phyloP scores from a whole-genome alignment of 78 protist species.

The Goniomonas avonlea region DNA sequence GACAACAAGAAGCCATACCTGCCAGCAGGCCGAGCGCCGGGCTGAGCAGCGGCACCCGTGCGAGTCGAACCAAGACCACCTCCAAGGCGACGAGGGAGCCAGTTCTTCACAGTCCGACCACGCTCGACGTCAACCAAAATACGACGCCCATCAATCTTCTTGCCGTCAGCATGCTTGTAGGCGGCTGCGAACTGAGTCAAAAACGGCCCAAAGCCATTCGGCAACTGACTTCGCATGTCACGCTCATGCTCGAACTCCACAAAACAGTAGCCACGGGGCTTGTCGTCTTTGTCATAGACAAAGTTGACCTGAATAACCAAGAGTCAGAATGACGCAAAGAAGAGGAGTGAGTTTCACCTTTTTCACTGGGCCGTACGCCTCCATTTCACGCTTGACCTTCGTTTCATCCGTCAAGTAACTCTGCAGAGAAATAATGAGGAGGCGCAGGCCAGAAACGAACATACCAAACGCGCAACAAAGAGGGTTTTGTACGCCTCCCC shows the following conservation, averaged over 20 bases:
- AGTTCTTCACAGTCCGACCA: conserved; percentile 73
- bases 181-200: too few species aligned
- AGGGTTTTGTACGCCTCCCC: conserved; percentile 34
- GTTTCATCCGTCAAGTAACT: conserved; percentile 57
- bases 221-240: conserved; percentile 77
- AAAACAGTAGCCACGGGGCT: conserved; percentile 79
- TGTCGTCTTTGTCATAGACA: conserved; percentile 40
- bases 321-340: background rate
- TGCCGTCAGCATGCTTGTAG: conserved; percentile 61
- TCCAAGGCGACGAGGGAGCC: conserved; percentile 76
- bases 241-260: conserved; percentile 75
- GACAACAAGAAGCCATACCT: too few species aligned
- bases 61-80: conserved; percentile 13
- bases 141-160: conserved; percentile 61
- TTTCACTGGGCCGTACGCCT: conserved; percentile 58
- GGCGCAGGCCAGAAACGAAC: background rate
- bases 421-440: too few species aligned
- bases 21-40: too few species aligned
- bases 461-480: conserved; percentile 7
- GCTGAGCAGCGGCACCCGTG: too few species aligned
- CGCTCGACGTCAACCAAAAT: conserved; percentile 82
- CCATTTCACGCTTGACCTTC: conserved; percentile 57
- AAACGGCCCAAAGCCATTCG: too few species aligned
- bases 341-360: background rate
- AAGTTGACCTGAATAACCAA: conserved; percentile 30